These are phyloP conservation scores for Pelagophyceae sp. DNA, from an alignment of 352 stramenopile species.

Conservation along the genomic window DNA sequence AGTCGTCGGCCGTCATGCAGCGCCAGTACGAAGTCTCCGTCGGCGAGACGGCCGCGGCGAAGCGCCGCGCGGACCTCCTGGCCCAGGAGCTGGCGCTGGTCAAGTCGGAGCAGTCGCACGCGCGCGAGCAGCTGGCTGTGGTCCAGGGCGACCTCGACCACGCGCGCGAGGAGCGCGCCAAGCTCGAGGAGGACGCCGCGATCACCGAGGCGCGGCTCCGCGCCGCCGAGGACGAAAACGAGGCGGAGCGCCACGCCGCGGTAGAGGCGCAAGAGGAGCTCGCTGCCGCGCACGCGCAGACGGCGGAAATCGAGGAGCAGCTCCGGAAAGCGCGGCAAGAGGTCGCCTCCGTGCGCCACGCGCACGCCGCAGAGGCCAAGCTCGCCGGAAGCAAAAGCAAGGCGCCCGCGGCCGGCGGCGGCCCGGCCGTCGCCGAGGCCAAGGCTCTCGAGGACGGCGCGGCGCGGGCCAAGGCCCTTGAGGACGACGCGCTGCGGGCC, in stretches of 20 bases:
- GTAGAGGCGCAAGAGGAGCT: not conserved
- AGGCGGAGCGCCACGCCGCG: not conserved
- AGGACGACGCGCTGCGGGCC: no score
- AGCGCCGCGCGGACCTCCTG: not conserved
- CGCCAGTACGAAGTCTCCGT: not conserved
- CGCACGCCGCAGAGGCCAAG: not conserved
- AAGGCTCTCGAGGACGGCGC: not conserved
- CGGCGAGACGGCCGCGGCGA: not conserved
- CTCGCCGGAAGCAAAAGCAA: not conserved
- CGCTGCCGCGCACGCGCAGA: slow-evolving; percentile 3
- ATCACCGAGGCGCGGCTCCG: not conserved
- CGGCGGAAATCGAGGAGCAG: slow-evolving; percentile 2
- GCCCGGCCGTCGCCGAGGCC: slow-evolving; percentile 42
- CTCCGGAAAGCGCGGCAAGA: not conserved
- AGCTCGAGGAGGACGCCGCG: not conserved
- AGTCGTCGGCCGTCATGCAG: not conserved
- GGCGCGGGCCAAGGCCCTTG: no score
- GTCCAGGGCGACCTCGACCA: not conserved
- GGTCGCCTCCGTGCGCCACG: slow-evolving; percentile 31
- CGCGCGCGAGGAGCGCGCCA: not conserved
- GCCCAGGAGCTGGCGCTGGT: not conserved
- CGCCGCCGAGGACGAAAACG: not conserved
- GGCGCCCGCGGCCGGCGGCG: slow-evolving; percentile 38
- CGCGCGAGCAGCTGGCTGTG: not conserved
- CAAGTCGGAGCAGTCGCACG: not conserved